These are phyloP conservation scores for Cryptomeria japonica DNA, from an alignment of 75 land plant species.

Conservation along the genomic window DNA sequence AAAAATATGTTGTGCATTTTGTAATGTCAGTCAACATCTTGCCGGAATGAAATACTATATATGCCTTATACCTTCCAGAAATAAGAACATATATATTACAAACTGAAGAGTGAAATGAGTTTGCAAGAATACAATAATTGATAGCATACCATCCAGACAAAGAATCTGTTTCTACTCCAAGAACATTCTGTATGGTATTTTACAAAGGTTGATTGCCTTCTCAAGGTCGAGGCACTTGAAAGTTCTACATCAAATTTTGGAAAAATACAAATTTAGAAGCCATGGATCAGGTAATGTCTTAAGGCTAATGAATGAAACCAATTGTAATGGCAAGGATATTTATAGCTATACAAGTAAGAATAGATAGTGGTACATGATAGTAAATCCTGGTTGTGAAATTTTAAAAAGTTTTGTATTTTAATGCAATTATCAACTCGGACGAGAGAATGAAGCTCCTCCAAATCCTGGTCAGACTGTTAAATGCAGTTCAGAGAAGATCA, in stretches of 20 bases:
- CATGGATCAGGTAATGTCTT: neutral
- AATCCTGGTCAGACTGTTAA: neutral
- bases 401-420: neutral
- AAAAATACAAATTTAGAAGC: neutral
- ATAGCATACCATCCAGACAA: conserved; percentile 75
- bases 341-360: neutral
- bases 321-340: neutral
- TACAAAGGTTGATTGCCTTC: conserved; percentile 78
- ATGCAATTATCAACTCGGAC: neutral
- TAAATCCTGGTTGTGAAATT: neutral
- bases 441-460: neutral
- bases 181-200: conserved; percentile 58
- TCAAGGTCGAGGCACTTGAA: conserved; percentile 45
- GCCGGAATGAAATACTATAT: neutral
- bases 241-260: conserved; percentile 38
- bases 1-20: no score
- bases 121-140: neutral
- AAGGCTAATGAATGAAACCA: neutral
- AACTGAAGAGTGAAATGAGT: neutral
- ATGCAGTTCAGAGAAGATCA: neutral
- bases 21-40: neutral
- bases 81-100: neutral
- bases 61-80: neutral
- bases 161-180: conserved; percentile 50
- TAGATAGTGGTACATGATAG: neutral